phyloP scores from a whole-genome alignment of 352 stramenopile genomes.

The Phytophthora quininea region DNA sequence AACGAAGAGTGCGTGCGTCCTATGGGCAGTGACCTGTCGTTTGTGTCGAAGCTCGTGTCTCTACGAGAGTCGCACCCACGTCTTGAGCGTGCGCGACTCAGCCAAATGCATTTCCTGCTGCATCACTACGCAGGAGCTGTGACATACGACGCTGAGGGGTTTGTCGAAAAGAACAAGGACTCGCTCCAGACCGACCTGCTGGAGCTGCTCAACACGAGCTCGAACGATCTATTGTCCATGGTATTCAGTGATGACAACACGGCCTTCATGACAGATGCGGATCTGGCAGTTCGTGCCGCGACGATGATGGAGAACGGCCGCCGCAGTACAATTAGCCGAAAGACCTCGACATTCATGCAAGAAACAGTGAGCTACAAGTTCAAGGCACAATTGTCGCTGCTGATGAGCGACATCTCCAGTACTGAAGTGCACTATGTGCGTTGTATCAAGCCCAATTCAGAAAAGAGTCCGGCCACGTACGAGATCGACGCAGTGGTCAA shows the following conservation, averaged over 20 bases:
- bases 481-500: slow-evolving; percentile 89
- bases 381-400: slow-evolving; percentile 81
- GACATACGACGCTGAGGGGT: slow-evolving; percentile 81
- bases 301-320: slow-evolving; percentile 52
- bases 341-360: slow-evolving; percentile 87
- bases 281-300: slow-evolving; percentile 59
- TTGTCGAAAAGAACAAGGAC: slow-evolving; percentile 91
- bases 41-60: slow-evolving; percentile 88
- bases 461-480: slow-evolving; percentile 77
- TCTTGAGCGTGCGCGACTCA: slow-evolving; percentile 77
- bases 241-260: slow-evolving; percentile 67
- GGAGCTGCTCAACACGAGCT: slow-evolving; percentile 70
- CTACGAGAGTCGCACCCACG: slow-evolving; percentile 82
- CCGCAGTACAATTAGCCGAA: slow-evolving; percentile 56
- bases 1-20: slow-evolving; percentile 92
- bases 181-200: slow-evolving; percentile 81
- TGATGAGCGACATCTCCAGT: slow-evolving; percentile 88
- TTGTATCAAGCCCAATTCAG: slow-evolving; percentile 92
- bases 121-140: slow-evolving; percentile 85
- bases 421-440: slow-evolving; percentile 91
- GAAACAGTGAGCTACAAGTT: slow-evolving; percentile 92
- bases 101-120: slow-evolving; percentile 80
- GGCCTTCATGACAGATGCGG: slow-evolving; percentile 65
- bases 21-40: slow-evolving; percentile 87
- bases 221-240: slow-evolving; percentile 73